Percentiles rank a stretch among this genome's conserved stretches.
Evolutionary conservation across 805 yeast genomes (phyloP).

Genomic region (Yarrowia sp.): DNA sequence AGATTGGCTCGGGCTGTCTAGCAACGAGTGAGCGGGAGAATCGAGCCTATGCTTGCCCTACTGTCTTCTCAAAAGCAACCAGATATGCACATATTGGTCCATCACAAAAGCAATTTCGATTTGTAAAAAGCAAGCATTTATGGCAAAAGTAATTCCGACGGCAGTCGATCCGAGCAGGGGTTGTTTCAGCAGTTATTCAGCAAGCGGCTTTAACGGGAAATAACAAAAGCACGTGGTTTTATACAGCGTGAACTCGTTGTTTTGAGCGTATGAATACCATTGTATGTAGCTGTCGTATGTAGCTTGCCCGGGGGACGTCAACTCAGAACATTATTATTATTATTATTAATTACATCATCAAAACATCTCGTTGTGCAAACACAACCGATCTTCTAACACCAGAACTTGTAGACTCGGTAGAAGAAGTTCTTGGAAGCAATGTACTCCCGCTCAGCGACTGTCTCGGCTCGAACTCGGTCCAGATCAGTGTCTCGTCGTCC

Average conservation of each 20-base stretch:
- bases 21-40: too few species aligned
- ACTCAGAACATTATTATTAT: neutral
- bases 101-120: conserved; percentile 1
- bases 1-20: conserved; percentile 8
- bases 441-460: conserved; percentile 50
- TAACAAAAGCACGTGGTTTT: too few species aligned
- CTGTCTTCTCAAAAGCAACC: neutral
- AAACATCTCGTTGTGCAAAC: neutral
- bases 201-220: neutral
- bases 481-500: conserved; percentile 59
- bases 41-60: too few species aligned
- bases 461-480: conserved; percentile 51
- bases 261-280: neutral
- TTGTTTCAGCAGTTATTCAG: neutral
- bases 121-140: neutral
- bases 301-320: too few species aligned
- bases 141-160: neutral
- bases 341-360: neutral
- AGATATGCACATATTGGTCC: neutral
- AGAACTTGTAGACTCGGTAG: conserved; percentile 45
- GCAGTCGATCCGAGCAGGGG: conserved; percentile 16
- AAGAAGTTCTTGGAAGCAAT: conserved; percentile 48
- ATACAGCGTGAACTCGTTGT: too few species aligned
- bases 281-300: too few species aligned
- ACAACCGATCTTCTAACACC: conserved; percentile 44